phyloP scores from a whole-genome alignment of 768 basidiomycete species.

The Pleurotus ostreatus region DNA sequence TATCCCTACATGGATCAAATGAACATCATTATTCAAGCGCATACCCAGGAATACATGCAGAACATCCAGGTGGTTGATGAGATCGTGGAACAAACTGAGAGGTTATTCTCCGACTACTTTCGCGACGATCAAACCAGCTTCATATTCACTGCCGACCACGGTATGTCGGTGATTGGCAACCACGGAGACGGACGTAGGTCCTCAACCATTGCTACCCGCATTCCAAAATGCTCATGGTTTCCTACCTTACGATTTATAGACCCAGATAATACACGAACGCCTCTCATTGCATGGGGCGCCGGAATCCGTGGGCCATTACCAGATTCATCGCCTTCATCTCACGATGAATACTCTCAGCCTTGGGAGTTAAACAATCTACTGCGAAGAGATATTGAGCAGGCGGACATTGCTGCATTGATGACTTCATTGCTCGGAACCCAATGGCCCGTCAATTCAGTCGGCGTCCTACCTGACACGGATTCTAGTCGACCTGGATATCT shows the following conservation, averaged over 20 bases:
- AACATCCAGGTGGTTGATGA: conserved; percentile 78
- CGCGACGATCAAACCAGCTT: conserved; percentile 66
- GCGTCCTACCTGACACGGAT: conserved; percentile 75
- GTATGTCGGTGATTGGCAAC: conserved; percentile 86
- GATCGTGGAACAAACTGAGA: conserved; percentile 65
- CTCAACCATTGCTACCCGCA: background rate
- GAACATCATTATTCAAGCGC: too few relatives aligned
- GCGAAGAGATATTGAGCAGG: conserved; percentile 78
- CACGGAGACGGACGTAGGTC: conserved; percentile 80
- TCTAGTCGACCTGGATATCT: conserved; percentile 58
- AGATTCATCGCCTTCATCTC: conserved; percentile 52
- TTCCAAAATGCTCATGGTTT: background rate
- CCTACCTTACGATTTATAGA: conserved; percentile 38
- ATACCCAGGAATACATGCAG: conserved; percentile 74
- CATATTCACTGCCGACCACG: conserved; percentile 86
- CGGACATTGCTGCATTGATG: conserved; percentile 79
- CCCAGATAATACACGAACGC: conserved; percentile 85
- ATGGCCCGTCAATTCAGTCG: conserved; percentile 82
- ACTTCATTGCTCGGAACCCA: conserved; percentile 64
- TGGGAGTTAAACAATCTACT: conserved; percentile 59
- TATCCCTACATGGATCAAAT: too few relatives aligned
- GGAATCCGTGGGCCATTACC: conserved; percentile 70
- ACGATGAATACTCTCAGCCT: conserved; percentile 63
- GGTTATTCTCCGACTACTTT: conserved; percentile 61
- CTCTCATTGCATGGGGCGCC: conserved; percentile 74